These are phyloP conservation scores for Leucosporidium scottii DNA, from an alignment of 768 basidiomycete genomes.

Conservation along the genomic window DNA sequence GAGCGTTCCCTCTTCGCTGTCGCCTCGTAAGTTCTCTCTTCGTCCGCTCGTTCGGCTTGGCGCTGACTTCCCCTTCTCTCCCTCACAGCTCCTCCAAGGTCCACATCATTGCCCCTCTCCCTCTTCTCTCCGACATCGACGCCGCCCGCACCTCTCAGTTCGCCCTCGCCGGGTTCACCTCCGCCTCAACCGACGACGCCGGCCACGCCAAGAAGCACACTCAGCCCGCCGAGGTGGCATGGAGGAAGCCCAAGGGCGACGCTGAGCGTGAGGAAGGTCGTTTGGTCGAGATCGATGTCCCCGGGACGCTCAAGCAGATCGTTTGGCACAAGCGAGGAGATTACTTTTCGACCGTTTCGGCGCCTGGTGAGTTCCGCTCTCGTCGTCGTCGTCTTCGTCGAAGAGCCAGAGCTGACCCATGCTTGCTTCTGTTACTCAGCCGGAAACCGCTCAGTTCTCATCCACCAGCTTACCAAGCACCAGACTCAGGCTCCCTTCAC, in stretches of 20 bases:
- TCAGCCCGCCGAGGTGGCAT: conserved; percentile 42
- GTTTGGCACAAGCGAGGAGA: conserved; percentile 92
- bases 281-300: conserved; percentile 44
- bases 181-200: conserved; percentile 46
- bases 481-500: conserved; percentile 98
- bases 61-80: neutral
- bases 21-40: conserved; percentile 27
- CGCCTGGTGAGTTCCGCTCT: conserved; percentile 47
- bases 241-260: conserved; percentile 42
- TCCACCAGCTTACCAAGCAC: conserved; percentile 86
- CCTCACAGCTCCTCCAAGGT: conserved; percentile 65
- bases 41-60: neutral
- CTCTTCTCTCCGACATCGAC: conserved; percentile 56
- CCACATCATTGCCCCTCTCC: conserved; percentile 72
- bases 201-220: conserved; percentile 21
- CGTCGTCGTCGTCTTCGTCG: neutral
- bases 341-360: conserved; percentile 80
- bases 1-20: conserved; percentile 37
- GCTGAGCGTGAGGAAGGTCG: conserved; percentile 44
- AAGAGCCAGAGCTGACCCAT: too few species aligned
- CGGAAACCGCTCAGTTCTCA: conserved; percentile 78
- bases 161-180: conserved; percentile 58
- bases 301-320: conserved; percentile 61
- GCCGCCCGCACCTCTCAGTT: conserved; percentile 55
- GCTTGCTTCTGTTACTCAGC: conserved; percentile 40